phyloP scores from a whole-genome alignment of 2,329 filamentous ascomycete species.

The Cylindrodendrum hubeiense region DNA sequence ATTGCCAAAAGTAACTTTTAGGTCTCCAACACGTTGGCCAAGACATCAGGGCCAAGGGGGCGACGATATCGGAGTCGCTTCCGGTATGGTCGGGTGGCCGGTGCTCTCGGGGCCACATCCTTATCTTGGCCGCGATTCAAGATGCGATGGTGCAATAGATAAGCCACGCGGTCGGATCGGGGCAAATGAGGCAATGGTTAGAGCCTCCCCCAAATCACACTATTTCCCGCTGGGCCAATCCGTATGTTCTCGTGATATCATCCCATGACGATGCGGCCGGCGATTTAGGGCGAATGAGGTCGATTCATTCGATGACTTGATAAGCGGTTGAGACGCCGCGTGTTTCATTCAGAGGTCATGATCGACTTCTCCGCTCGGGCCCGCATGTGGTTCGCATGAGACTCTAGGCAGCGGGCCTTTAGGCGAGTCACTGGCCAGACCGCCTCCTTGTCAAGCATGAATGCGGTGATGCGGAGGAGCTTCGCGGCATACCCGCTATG shows the following conservation, averaged over 20 bases:
- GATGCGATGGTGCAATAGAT: background rate
- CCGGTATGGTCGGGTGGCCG: background rate
- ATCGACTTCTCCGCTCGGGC: constrained; percentile 66
- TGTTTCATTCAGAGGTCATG: constrained; percentile 52
- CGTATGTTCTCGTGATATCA: background rate
- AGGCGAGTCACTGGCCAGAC: constrained; percentile 83
- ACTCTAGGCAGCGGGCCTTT: constrained; percentile 68
- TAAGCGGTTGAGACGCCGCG: constrained; percentile 7
- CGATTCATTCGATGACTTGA: constrained; percentile 5
- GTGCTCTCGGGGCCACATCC: background rate
- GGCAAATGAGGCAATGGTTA: background rate
- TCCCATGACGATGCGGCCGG: background rate
- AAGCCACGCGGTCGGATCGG: constrained; percentile 2
- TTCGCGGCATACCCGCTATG: constrained; percentile 85
- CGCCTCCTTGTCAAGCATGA: constrained; percentile 88
- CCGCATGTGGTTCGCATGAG: constrained; percentile 65
- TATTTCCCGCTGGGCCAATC: background rate
- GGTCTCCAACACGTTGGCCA: constrained; percentile 11
- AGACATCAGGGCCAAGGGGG: background rate
- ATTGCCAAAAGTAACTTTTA: constrained; percentile 35
- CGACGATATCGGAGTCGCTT: background rate
- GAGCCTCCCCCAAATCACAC: background rate
- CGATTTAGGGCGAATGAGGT: background rate
- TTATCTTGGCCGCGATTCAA: background rate
- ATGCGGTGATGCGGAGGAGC: constrained; percentile 85